A percentile compares a stretch with the other conserved stretches of the same genome.
Conservation (phyloP, 2,329 filamentous ascomycete genomes). For the Metarhizium sp. region DNA sequence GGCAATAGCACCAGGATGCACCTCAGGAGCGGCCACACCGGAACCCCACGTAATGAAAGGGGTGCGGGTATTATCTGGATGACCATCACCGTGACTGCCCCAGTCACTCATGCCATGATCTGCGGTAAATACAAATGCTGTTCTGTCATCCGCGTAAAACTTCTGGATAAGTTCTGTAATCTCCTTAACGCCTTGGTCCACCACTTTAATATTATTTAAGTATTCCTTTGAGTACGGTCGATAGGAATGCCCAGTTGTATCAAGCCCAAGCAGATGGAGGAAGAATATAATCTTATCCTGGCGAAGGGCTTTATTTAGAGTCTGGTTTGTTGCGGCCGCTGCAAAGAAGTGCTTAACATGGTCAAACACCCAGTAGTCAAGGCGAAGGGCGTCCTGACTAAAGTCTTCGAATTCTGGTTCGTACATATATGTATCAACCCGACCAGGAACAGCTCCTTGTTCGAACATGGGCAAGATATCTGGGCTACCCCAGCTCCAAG, state of each 20-base stretch:
- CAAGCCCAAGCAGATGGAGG: conserved; percentile 82
- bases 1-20: conserved; percentile 45
- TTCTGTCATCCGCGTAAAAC: conserved; percentile 79
- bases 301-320: conserved; percentile 60
- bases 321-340: conserved; percentile 67
- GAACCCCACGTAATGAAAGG: conserved; percentile 91
- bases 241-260: conserved; percentile 79
- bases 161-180: conserved; percentile 71
- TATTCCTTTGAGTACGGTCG: conserved; percentile 95
- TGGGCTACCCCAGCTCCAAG: conserved; percentile 98
- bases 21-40: conserved; percentile 68
- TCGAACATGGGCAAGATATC: conserved; percentile 98
- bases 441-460: conserved; percentile 77
- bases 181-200: conserved; percentile 82
- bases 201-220: conserved; percentile 85
- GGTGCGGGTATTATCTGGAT: conserved; percentile 93
- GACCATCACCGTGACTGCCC: conserved; percentile 97
- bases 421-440: conserved; percentile 82
- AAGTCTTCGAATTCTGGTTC: conserved; percentile 82
- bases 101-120: conserved; percentile 99
- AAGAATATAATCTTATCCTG: conserved; percentile 92
- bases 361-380: conserved; percentile 96
- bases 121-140: conserved; percentile 92
- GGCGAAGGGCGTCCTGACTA: conserved; percentile 65
- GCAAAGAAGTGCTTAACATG: conserved; percentile 80